Conservation (phyloP, 2,329 filamentous ascomycete species). For the Fusarium continuum region DNA sequence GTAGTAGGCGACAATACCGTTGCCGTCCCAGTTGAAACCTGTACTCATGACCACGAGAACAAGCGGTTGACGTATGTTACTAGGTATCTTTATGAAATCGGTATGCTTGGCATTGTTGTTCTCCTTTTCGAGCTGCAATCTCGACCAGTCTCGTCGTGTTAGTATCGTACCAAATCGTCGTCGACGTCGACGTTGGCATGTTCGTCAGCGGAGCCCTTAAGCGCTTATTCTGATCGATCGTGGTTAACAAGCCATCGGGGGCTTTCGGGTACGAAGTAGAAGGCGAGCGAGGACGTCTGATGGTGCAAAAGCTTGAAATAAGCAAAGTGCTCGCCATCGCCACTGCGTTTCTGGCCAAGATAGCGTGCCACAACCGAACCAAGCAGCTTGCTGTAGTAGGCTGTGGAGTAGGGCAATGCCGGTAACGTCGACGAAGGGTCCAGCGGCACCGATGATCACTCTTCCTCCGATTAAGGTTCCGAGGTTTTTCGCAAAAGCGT, state of each 20-base stretch:
- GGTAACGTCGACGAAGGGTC: slow-evolving; percentile 19
- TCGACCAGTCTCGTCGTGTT: slow-evolving; percentile 70
- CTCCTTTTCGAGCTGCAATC: slow-evolving; percentile 65
- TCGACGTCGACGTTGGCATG: slow-evolving; percentile 68
- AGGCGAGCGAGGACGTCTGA: slow-evolving; percentile 22
- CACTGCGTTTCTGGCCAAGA: slow-evolving; percentile 16
- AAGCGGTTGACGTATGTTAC: slow-evolving; percentile 69
- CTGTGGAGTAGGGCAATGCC: slow-evolving; percentile 23
- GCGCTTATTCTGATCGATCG: slow-evolving; percentile 47
- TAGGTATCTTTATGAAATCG: slow-evolving; percentile 67
- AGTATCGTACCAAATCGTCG: slow-evolving; percentile 68
- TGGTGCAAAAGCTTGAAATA: slow-evolving; percentile 29
- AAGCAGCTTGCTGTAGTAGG: slow-evolving; percentile 28
- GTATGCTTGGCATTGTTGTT: slow-evolving; percentile 61
- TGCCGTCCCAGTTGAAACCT: slow-evolving; percentile 72
- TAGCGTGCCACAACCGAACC: slow-evolving; percentile 21
- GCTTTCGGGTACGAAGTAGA: slow-evolving; percentile 52
- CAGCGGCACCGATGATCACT: slow-evolving; percentile 23
- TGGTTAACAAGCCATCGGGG: slow-evolving; percentile 51
- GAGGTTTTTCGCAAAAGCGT: slow-evolving; percentile 21
- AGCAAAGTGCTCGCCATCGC: slow-evolving; percentile 28
- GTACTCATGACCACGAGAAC: slow-evolving; percentile 69
- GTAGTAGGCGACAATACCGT: slow-evolving; percentile 71
- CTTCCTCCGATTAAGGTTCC: slow-evolving; percentile 16
- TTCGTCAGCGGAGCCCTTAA: slow-evolving; percentile 67